Base-by-base conservation (phyloP, 805 yeast genomes). In the Candida takata region DNA sequence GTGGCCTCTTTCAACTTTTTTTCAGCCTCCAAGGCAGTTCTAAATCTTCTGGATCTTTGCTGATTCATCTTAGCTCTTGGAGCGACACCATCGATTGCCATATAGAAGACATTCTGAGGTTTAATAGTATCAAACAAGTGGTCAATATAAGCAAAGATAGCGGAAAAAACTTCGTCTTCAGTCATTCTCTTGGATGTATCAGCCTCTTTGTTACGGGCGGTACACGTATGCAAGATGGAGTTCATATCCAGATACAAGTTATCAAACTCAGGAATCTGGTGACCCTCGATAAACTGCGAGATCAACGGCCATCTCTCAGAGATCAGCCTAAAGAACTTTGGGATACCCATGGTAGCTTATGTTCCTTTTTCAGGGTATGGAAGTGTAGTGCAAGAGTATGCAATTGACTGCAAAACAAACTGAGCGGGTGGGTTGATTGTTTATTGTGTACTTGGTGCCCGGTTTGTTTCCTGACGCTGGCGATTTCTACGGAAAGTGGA, bases 61-160 rank as follows among this genome's bases (percentile, higher is more conserved):
- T 90, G 97, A 57, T 90, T 90, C 96, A 90, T 88, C 56, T 90
- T 90, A 9, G 98, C 98, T 57, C 98, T 70, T 28, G 98, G 98
- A 0, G 98, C 98, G 34, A 90, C 97, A 57, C 98, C 98, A 64
- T 90, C 98, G 51, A 90, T 84, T 4, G 98, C 97, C 95, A 90
- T 87, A 57, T 82, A 88, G 49, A 90, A 84, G 11, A 81, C 75
- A 55, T 85, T 73, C 50, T 83, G 70, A 8, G 99, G 99, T 57
- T 79, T 77, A 46, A 92, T 87, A 18, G 86, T 76, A 43, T 79
- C 79, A 52, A 92, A 90, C 38, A 92, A 65, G 60, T 92, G 97
- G 57, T 92, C 98, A 44, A 92, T 90, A 54, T 92, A 92, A 24
- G 84, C 81, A 64, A 88, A 90, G 32, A 92, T 87, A n/a, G 90